Conservation (phyloP, 2,329 filamentous ascomycete genomes). For the Chaetomium strumarium region DNA sequence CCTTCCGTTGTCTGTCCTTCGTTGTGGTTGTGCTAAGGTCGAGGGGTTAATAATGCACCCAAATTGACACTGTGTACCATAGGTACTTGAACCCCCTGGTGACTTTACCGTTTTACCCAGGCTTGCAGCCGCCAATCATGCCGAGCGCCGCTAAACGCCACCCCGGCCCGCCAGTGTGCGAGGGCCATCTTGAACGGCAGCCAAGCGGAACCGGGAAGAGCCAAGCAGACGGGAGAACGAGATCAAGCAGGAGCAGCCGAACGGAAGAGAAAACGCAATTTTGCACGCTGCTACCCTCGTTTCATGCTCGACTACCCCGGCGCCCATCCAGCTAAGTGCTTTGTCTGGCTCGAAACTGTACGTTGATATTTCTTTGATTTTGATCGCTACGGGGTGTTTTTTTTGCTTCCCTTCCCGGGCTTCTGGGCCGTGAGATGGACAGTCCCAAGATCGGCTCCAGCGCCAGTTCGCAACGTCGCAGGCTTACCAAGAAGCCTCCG, state of each 20-base stretch:
- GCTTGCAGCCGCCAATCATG: slow-evolving; percentile 10
- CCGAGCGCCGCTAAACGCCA: slow-evolving; percentile 6
- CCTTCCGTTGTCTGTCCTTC: background rate
- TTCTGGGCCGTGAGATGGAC: slow-evolving; percentile 23
- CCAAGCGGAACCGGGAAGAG: slow-evolving; percentile 12
- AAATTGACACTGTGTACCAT: slow-evolving; percentile 13
- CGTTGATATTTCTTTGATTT: slow-evolving; percentile 16
- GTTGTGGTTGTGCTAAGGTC: background rate
- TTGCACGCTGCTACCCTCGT: slow-evolving; percentile 22
- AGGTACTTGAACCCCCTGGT: background rate
- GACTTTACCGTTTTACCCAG: slow-evolving; percentile 1
- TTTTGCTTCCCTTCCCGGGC: slow-evolving; percentile 1
- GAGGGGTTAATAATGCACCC: background rate
- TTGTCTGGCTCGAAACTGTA: slow-evolving; percentile 19
- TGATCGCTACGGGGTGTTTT: background rate
- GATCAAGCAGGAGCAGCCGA: slow-evolving; percentile 21
- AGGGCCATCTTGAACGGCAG: slow-evolving; percentile 10
- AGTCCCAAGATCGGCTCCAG: slow-evolving; percentile 23
- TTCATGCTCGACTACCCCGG: slow-evolving; percentile 22
- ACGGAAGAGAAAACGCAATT: slow-evolving; percentile 23
- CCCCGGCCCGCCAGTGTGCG: slow-evolving; percentile 7
- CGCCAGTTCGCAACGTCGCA: slow-evolving; percentile 50
- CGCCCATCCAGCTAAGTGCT: slow-evolving; percentile 14
- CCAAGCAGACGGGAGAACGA: slow-evolving; percentile 21
- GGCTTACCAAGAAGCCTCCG: slow-evolving; percentile 57